Conservation (phyloP, 2,329 filamentous ascomycete genomes). For the Nannizzia gypsea region DNA sequence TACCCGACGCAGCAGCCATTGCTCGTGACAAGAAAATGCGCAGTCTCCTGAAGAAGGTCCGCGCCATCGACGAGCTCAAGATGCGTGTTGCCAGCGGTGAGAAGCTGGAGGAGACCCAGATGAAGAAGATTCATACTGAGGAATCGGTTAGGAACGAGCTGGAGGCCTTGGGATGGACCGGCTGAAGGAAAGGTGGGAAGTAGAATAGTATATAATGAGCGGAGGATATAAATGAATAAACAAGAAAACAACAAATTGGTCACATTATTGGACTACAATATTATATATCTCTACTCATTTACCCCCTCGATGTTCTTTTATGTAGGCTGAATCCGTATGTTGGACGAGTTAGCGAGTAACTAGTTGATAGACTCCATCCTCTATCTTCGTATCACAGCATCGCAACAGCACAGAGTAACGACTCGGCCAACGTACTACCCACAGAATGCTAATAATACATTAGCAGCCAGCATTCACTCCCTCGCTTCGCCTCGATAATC, state of each 20-base stretch:
- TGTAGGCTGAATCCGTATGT: background rate
- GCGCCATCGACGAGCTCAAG: constrained; percentile 94
- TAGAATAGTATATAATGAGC: background rate
- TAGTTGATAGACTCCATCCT: too few relatives aligned
- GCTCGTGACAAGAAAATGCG: constrained; percentile 81
- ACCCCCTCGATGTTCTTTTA: background rate
- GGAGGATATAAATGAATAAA: background rate
- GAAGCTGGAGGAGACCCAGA: constrained; percentile 94
- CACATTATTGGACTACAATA: background rate
- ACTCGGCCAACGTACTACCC: background rate
- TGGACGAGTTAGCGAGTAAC: too few relatives aligned
- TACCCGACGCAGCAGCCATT: constrained; percentile 20
- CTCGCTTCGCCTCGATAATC: background rate
- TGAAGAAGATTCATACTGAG: constrained; percentile 96
- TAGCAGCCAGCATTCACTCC: background rate
- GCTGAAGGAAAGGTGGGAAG: constrained; percentile 13
- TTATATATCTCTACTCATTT: background rate
- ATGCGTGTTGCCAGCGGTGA: constrained; percentile 90
- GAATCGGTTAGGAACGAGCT: constrained; percentile 72
- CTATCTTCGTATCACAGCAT: too few relatives aligned
- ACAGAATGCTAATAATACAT: background rate
- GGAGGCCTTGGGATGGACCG: constrained; percentile 45
- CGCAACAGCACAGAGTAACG: background rate
- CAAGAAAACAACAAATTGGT: background rate
- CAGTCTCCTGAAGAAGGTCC: constrained; percentile 89